Evolutionary conservation across 2,329 filamentous ascomycete species (phyloP).

Genomic region (Ophiostoma sp.): DNA sequence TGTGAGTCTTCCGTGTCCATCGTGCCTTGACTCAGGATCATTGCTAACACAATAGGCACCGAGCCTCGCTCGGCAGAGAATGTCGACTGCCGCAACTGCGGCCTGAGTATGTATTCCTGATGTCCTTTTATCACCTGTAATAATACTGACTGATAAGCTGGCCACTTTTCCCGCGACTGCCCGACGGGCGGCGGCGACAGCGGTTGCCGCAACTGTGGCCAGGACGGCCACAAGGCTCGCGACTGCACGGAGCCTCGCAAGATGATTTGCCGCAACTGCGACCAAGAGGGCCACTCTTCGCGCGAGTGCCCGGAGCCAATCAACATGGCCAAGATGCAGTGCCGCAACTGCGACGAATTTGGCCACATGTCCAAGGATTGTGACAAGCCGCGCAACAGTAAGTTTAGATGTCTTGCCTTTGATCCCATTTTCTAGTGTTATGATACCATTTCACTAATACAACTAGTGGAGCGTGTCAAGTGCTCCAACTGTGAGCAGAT

Average conservation of each 20-base stretch:
- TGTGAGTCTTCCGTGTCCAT: constrained; percentile 37
- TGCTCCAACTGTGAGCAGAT: constrained; percentile 53
- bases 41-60: constrained; percentile 32
- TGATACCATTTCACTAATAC: not conserved
- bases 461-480: constrained; percentile 47
- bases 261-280: constrained; percentile 55
- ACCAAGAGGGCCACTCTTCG: constrained; percentile 53
- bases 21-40: not conserved
- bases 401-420: constrained; percentile 27
- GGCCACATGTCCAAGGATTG: constrained; percentile 48
- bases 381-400: constrained; percentile 52
- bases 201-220: constrained; percentile 58
- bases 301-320: constrained; percentile 54
- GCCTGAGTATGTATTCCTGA: constrained; percentile 46
- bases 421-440: not conserved
- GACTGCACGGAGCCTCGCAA: constrained; percentile 53
- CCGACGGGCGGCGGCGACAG: constrained; percentile 53
- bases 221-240: constrained; percentile 55
- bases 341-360: constrained; percentile 53
- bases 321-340: constrained; percentile 48
- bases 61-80: constrained; percentile 58
- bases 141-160: constrained; percentile 41
- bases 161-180: constrained; percentile 60
- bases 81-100: constrained; percentile 62
- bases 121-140: not conserved